Conservation (phyloP, 2,329 filamentous ascomycete genomes). For the Diaporthe caulivora region DNA sequence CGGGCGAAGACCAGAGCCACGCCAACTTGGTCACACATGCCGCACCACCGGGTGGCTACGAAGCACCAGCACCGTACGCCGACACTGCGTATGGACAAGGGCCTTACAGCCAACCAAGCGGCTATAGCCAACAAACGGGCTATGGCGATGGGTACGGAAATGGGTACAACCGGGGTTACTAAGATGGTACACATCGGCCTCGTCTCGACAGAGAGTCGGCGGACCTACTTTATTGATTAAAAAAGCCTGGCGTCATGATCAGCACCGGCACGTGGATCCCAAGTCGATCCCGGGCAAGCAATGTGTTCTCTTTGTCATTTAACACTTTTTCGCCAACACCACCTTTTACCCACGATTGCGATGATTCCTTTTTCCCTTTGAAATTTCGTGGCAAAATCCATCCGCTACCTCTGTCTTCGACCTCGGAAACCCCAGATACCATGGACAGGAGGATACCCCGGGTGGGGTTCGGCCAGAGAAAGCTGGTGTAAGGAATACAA, state of each 20-base stretch:
- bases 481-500: conserved; percentile 7
- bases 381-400: conserved; percentile 29
- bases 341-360: conserved; percentile 38
- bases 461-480: conserved; percentile 7
- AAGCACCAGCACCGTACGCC: conserved; percentile 36
- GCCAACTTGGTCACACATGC: conserved; percentile 55
- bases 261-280: conserved; percentile 22
- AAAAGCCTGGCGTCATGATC: conserved; percentile 24
- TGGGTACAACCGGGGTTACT: conserved; percentile 28
- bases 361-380: conserved; percentile 38
- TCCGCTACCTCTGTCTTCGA: conserved; percentile 8
- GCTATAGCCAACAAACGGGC: conserved; percentile 23
- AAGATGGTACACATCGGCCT: conserved; percentile 1
- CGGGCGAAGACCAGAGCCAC: conserved; percentile 48
- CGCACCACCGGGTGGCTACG: conserved; percentile 51
- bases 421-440: conserved; percentile 29
- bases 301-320: conserved; percentile 38
- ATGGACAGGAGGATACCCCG: conserved; percentile 15
- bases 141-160: conserved; percentile 19
- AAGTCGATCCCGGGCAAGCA: conserved; percentile 20
- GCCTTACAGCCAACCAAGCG: conserved; percentile 16
- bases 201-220: conserved; percentile 4
- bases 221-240: conserved; percentile 21
- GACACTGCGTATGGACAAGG: conserved; percentile 26
- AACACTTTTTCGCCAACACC: conserved; percentile 37